Base-by-base conservation (phyloP, 2,329 filamentous ascomycete genomes). In the Cyphellophora europaea region DNA sequence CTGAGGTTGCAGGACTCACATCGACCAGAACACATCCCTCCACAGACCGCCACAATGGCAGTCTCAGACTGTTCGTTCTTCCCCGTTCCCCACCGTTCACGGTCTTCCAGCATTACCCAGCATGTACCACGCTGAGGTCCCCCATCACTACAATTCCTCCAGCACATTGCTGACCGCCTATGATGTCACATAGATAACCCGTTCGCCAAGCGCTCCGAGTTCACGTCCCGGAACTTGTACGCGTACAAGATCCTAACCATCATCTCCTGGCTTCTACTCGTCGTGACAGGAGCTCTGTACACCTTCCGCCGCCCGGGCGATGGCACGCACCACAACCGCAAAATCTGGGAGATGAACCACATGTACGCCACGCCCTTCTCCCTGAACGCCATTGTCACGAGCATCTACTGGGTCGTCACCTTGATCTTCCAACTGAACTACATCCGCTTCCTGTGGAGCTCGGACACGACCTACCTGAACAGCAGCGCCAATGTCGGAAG, bases 181-280 rank as follows among this genome's bases (percentile, higher is more conserved):
- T 33, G 30, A 32, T 41, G 31, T 37, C 27, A n/a, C 12, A 11
- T 43, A 83, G 79, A 75, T 55, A 91, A 91, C 57, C 84, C 84
- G 17, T 91, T 91, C 62, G 66, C 72, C 40, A 77, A 71, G 58
- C 76, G 76, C 51, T 80, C 87, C 40, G 67, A 73, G 12, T 78
- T 85, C 53, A 69, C 69, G 41, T 58, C 62, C 18, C 64, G 66
- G 42, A 67, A 76, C 33, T 65, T 94, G 49, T 65, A 75, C 45
- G 67, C 75, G 21, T 91, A 91, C 71, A 87, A 85, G 59, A 61
- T 86, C 54, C 62, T 87, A 42, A 84, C 83, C 3, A 69, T 79
- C 28, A 42, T 86, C 33, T 79, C 78, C 21, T 94, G 84, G 80
- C 59, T 85, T 17, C 61, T 93, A 29, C 73, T 85, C 25, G 64